phyloP scores from a whole-genome alignment of 345 rosid genomes.

The Chamaenerion angustifolium region DNA sequence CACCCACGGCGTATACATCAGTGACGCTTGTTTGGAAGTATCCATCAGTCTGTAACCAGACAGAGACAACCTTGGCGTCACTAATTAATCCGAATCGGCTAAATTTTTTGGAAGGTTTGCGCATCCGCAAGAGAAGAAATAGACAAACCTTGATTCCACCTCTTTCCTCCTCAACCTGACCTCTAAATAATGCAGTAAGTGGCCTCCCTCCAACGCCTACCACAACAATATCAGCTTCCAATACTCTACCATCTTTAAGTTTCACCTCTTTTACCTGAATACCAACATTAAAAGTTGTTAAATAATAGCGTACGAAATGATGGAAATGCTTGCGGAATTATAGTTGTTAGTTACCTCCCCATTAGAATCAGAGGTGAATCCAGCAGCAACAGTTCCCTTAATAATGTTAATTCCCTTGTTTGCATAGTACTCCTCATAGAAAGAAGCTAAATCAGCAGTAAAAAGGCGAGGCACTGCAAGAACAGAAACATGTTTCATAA shows the following conservation, averaged over 20 bases:
- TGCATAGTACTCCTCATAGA: slow-evolving; percentile 82
- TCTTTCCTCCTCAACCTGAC: slow-evolving; percentile 83
- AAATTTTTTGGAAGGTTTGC: no score
- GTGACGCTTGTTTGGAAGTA: slow-evolving; percentile 72
- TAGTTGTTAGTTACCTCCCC: slow-evolving; percentile 47
- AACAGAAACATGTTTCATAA: slow-evolving; percentile 3
- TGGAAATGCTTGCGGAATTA: no score
- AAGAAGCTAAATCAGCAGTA: slow-evolving; percentile 79
- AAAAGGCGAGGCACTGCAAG: slow-evolving; percentile 95
- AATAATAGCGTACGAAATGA: no score
- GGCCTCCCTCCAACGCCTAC: slow-evolving; percentile 99
- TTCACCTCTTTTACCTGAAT: slow-evolving; percentile 35
- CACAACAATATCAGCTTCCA: slow-evolving; percentile 92
- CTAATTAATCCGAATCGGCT: no score
- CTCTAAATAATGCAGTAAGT: slow-evolving; percentile 58
- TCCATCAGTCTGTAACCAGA: slow-evolving; percentile 58
- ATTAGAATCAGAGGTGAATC: slow-evolving; percentile 56
- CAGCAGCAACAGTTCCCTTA: slow-evolving; percentile 94
- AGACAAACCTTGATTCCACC: slow-evolving; percentile 83
- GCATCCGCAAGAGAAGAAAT: no score
- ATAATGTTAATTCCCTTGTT: slow-evolving; percentile 74
- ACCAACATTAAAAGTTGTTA: no score
- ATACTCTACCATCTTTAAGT: slow-evolving; percentile 75
- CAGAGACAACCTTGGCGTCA: no score
- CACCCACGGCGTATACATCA: slow-evolving; percentile 90